A percentile compares a stretch with the other conserved stretches of the same genome.
phyloP scores from a whole-genome alignment of 129 eudicot genomes.

The Helianthus tuberosus region DNA sequence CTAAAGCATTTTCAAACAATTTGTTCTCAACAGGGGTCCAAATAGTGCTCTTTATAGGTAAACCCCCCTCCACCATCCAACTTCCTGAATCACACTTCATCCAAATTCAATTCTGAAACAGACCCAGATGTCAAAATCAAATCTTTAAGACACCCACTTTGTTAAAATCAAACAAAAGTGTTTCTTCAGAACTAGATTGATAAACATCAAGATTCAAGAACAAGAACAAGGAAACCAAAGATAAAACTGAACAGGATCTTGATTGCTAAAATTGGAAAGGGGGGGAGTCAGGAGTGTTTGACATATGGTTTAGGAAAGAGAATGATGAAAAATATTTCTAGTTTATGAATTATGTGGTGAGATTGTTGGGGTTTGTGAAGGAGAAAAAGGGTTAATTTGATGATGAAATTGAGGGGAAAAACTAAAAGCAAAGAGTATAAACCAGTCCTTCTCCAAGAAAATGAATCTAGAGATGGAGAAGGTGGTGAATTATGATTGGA shows the following conservation, averaged over 20 bases:
- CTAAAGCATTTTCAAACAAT: slow-evolving; percentile 94
- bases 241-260: slow-evolving; percentile 35
- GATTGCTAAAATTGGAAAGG: slow-evolving; percentile 31
- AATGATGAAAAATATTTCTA: slow-evolving; percentile 27
- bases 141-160: slow-evolving; percentile 60
- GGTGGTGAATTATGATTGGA: slow-evolving; percentile 89
- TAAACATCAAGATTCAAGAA: slow-evolving; percentile 21
- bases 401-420: too few species aligned
- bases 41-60: slow-evolving; percentile 42
- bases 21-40: slow-evolving; percentile 97
- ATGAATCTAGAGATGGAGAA: slow-evolving; percentile 56
- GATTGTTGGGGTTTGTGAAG: slow-evolving; percentile 43
- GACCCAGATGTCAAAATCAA: slow-evolving; percentile 57
- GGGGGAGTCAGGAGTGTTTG: slow-evolving; percentile 5
- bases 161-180: slow-evolving; percentile 42
- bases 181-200: slow-evolving; percentile 26
- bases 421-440: too few species aligned
- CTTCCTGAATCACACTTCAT: slow-evolving; percentile 82
- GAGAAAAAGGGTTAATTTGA: slow-evolving; percentile 33
- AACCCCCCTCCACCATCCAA: slow-evolving; percentile 76
- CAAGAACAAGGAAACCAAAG: slow-evolving; percentile 28
- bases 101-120: background rate
- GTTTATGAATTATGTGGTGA: slow-evolving; percentile 36
- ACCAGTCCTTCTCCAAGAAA: slow-evolving; percentile 15
- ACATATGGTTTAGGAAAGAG: slow-evolving; percentile 24